Evolutionary conservation across 768 basidiomycete genomes (phyloP).

Genomic region (Pleurotus ostreatus): DNA sequence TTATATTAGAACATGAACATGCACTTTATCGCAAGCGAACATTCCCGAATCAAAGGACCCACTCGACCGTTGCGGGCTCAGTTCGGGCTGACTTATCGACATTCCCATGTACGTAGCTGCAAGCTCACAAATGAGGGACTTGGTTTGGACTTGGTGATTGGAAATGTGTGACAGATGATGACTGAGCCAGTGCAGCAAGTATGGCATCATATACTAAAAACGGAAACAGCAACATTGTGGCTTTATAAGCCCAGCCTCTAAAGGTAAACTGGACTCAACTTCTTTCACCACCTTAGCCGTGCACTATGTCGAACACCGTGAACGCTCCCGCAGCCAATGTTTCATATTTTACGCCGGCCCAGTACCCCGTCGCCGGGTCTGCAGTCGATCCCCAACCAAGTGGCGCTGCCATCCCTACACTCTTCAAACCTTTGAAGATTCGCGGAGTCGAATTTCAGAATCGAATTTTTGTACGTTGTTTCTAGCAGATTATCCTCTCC

Average conservation of each 20-base stretch:
- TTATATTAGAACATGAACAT: no score
- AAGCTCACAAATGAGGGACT: no score
- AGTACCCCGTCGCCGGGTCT: slow-evolving; percentile 40
- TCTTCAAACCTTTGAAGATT: slow-evolving; percentile 56
- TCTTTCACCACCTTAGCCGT: background rate
- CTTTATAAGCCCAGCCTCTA: background rate
- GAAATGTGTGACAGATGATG: no score
- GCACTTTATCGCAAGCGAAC: no score
- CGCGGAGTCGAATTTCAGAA: slow-evolving; percentile 51
- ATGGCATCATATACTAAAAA: background rate
- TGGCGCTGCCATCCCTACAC: slow-evolving; percentile 28
- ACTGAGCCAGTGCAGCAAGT: no score
- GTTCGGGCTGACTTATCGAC: no score
- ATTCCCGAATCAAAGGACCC: no score
- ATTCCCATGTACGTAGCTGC: no score
- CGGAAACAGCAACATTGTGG: background rate
- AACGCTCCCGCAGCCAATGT: slow-evolving; percentile 31
- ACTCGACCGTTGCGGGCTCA: no score
- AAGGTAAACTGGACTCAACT: background rate
- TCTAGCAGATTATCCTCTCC: background rate
- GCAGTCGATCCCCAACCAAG: slow-evolving; percentile 36
- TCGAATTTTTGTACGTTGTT: slow-evolving; percentile 43
- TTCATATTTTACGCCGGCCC: slow-evolving; percentile 44
- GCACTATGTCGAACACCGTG: slow-evolving; percentile 1
- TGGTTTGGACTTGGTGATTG: no score